Percentiles rank a stretch among this genome's conserved stretches.
phyloP scores from a whole-genome alignment of 306 rosid genomes.

The Myrica gale region DNA sequence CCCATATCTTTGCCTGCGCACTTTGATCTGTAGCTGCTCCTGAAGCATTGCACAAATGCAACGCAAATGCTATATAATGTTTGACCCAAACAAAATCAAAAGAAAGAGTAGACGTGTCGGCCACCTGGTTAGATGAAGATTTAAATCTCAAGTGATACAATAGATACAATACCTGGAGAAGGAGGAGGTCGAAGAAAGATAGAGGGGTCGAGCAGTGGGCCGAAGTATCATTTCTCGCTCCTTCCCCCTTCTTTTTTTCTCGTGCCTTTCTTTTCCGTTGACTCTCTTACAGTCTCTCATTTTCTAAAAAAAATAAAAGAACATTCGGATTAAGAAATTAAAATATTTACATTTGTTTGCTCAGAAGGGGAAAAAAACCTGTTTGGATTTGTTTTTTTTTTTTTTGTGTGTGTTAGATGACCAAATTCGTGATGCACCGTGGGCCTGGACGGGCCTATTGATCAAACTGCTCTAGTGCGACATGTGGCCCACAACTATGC shows the following conservation, averaged over 20 bases:
- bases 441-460: too few relatives aligned
- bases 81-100: background rate
- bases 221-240: conserved; percentile 15
- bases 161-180: conserved; percentile 2
- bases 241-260: too few relatives aligned
- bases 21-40: conserved; percentile 34
- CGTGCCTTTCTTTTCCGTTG: background rate
- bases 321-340: background rate
- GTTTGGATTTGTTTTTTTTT: too few relatives aligned
- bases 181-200: conserved; percentile 1
- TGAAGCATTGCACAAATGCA: conserved; percentile 5
- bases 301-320: too few relatives aligned
- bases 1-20: conserved; percentile 44
- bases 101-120: background rate
- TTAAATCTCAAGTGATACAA: too few relatives aligned
- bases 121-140: too few relatives aligned
- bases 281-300: too few relatives aligned
- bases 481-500: too few relatives aligned
- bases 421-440: too few relatives aligned
- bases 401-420: too few relatives aligned
- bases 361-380: too few relatives aligned
- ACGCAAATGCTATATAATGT: background rate
- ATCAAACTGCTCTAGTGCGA: too few relatives aligned
- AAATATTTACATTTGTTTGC: background rate
- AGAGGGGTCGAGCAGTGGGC: conserved; percentile 7